A percentile compares a stretch with the other conserved stretches of the same genome.
Conservation (phyloP, 2,329 filamentous ascomycete genomes). For the Aspergillus eucalypticola region DNA sequence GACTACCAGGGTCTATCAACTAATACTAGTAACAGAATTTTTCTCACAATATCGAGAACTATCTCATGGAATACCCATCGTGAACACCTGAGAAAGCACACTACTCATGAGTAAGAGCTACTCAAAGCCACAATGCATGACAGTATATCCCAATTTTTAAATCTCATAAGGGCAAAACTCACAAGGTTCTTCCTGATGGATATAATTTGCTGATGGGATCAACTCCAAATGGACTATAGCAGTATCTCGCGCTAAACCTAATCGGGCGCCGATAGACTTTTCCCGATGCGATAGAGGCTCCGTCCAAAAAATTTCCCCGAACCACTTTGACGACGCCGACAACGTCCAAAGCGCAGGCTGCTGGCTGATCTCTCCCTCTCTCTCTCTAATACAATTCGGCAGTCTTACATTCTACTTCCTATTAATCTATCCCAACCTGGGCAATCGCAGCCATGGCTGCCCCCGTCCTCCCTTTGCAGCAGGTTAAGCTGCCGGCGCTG, state of each 20-base stretch:
- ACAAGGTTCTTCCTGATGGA: too few species aligned
- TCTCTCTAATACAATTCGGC: background rate
- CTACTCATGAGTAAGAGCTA: too few species aligned
- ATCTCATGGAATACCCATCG: too few species aligned
- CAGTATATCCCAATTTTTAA: too few species aligned
- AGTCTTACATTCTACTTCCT: background rate
- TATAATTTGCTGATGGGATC: too few species aligned
- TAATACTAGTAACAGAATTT: too few species aligned
- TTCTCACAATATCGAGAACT: too few species aligned
- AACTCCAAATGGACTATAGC: too few species aligned
- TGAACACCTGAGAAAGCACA: too few species aligned
- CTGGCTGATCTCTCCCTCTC: background rate
- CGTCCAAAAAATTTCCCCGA: slow-evolving; percentile 2
- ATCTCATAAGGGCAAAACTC: too few species aligned
- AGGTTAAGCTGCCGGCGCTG: slow-evolving; percentile 78
- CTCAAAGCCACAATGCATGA: too few species aligned
- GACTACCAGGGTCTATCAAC: too few species aligned
- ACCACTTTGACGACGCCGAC: background rate
- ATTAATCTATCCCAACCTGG: background rate
- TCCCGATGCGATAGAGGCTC: background rate
- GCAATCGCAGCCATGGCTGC: slow-evolving; percentile 67
- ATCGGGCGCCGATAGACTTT: slow-evolving; percentile 4
- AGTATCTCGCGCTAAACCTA: background rate
- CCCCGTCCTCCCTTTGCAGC: slow-evolving; percentile 76
- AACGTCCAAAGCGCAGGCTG: background rate